Evolutionary conservation across 2,329 filamentous ascomycete species (phyloP), one percentile per base, ranked within the genome.

Genomic region (Neophaeococcomyces aloes): DNA sequence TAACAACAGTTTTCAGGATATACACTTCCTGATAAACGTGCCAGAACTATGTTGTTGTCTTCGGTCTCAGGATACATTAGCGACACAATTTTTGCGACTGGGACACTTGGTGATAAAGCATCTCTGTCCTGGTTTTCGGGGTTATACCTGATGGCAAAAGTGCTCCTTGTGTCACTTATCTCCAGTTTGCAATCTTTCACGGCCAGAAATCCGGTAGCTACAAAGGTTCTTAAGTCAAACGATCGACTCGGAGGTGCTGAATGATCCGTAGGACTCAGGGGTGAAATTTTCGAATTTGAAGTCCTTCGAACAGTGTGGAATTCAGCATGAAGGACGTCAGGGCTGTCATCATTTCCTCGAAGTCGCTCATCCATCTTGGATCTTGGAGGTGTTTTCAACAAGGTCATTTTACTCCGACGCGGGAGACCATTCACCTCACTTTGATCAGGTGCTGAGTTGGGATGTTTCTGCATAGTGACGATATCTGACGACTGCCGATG

Each of bases 241-340:
- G 10, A 7, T 19, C 7, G 7, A 11, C 35, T 19, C 6, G 19
- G 17, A 3, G 3, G 18, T n/a, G 5, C 18, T 21, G 33, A 4
- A 15, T 36, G 13, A 19, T 36, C 18, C 6, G 33, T 17, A 6
- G 33, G 15, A 19, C 33, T 21, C 10, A 21, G 15, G 10, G 18
- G 33, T 36, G 11, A 6, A 6, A 14, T 7, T 21, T 7, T 14
- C 13, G 36, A 27, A 8, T 38, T 38, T 4, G 7, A n/a, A 8
- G 7, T 7, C 4, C 15, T 38, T 29, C 21, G 15, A 17, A 21
- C 10, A 25, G 36, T 38, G 7, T 38, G 15, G n/a, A 38, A 11
- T 13, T 17, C 21, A 7, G 11, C 18, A 15, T 50, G 49, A 11
- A 52, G 27, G 5, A 30, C 45, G 47, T 52, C 49, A 15, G 49